A percentile compares a stretch with the other conserved stretches of the same genome.
Evolutionary conservation across 805 yeast species (phyloP).

Genomic region (Spathaspora sp.): DNA sequence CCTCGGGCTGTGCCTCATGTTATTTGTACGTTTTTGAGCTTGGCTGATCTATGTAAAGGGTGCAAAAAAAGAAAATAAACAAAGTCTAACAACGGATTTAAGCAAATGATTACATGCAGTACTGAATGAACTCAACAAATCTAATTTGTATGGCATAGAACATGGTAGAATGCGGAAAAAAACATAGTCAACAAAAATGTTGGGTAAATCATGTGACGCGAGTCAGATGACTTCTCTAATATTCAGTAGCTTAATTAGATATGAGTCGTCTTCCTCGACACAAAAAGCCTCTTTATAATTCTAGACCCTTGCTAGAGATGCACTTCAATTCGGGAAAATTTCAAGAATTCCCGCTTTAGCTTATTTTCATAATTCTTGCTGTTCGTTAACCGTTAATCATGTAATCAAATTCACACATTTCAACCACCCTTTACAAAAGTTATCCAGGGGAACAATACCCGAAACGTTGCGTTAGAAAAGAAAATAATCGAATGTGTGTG

Average conservation of each 20-base stretch:
- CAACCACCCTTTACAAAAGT: not conserved
- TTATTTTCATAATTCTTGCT: no score
- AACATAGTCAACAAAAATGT: not conserved
- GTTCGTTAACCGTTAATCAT: no score
- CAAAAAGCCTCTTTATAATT: no score
- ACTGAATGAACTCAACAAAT: not conserved
- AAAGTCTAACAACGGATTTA: not conserved
- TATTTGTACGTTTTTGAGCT: not conserved
- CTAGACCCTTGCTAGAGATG: no score
- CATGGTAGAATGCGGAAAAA: not conserved
- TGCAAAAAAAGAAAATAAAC: not conserved
- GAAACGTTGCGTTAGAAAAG: not conserved
- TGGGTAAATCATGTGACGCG: not conserved
- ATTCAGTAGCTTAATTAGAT: no score
- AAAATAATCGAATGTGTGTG: not conserved
- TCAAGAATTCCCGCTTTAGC: no score
- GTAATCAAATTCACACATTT: not conserved
- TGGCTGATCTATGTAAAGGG: not conserved
- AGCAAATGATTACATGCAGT: not conserved
- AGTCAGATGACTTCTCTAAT: not conserved
- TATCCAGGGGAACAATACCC: not conserved
- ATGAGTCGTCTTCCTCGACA: no score
- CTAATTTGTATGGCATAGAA: not conserved
- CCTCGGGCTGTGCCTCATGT: not conserved
- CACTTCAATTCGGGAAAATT: no score